Conservation (phyloP, 2,329 filamentous ascomycete genomes). For the Seiridium cupressi region DNA sequence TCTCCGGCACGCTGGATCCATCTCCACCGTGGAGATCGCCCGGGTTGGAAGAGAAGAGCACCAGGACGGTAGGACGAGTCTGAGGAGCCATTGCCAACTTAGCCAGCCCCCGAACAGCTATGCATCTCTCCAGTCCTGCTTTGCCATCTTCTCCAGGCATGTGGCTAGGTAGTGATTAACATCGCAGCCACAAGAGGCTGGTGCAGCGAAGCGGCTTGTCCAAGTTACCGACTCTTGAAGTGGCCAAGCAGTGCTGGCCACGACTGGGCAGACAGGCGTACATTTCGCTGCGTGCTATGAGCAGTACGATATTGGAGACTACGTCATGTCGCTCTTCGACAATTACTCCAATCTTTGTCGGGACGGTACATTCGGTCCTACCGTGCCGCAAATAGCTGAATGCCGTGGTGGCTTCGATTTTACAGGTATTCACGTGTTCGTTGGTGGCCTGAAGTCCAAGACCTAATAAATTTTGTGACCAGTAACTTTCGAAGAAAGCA, state of each 20-base stretch:
- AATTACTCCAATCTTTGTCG: background rate
- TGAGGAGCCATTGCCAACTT: too few species aligned
- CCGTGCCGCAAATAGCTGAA: background rate
- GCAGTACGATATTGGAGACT: background rate
- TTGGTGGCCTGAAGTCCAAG: background rate
- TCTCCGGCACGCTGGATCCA: too few species aligned
- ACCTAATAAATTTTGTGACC: background rate
- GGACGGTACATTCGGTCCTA: background rate
- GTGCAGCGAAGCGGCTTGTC: background rate
- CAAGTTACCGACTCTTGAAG: background rate
- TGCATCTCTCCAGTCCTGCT: too few species aligned
- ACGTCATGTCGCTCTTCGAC: background rate
- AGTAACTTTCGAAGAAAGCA: constrained; percentile 10
- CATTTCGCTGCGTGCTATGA: background rate
- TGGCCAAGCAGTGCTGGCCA: background rate
- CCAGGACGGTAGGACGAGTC: too few species aligned
- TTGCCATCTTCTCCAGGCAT: background rate
- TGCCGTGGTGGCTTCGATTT: constrained; percentile 5
- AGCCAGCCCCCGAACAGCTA: too few species aligned
- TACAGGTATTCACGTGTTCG: background rate
- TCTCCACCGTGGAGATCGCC: too few species aligned
- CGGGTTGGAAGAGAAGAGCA: too few species aligned
- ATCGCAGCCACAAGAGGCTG: background rate
- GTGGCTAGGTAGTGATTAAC: background rate
- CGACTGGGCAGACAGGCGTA: background rate